Evolutionary conservation across 1,284 basidiomycete genomes (phyloP).

Genomic region (Malassezia obtusa): DNA sequence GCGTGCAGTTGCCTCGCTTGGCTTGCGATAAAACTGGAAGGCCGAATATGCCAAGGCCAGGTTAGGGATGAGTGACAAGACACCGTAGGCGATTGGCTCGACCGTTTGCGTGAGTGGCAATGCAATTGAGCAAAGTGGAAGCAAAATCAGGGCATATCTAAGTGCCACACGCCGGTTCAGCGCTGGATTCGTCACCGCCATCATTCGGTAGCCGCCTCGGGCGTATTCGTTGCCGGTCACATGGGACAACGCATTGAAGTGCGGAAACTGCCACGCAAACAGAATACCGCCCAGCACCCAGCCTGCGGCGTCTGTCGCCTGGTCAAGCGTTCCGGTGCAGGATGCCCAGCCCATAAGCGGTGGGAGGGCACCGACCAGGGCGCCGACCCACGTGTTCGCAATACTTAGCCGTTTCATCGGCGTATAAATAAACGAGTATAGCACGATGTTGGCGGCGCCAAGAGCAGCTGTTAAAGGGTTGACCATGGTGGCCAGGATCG

Average conservation of each 20-base stretch:
- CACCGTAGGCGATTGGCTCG: constrained; percentile 58
- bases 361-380: constrained; percentile 81
- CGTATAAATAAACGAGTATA: constrained; percentile 89
- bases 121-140: constrained; percentile 72
- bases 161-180: constrained; percentile 78
- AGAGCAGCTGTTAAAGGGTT: constrained; percentile 78
- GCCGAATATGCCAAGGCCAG: constrained; percentile 61
- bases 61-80: constrained; percentile 70
- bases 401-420: constrained; percentile 80
- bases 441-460: constrained; percentile 71
- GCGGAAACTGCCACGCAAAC: constrained; percentile 97
- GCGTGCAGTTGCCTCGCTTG: constrained; percentile 59
- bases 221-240: constrained; percentile 80
- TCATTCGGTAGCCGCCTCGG: constrained; percentile 87
- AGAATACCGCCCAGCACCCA: constrained; percentile 51
- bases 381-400: constrained; percentile 90
- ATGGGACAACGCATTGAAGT: constrained; percentile 90
- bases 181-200: constrained; percentile 66
- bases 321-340: constrained; percentile 69
- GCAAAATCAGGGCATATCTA: constrained; percentile 67
- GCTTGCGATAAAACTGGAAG: constrained; percentile 62
- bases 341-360: constrained; percentile 98
- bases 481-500: constrained; percentile 69
- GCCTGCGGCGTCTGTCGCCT: constrained; percentile 49
- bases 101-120: constrained; percentile 36